These are phyloP conservation scores for Sistotremastrum niveocremeum DNA, from an alignment of 768 basidiomycete species.

Conservation along the genomic window DNA sequence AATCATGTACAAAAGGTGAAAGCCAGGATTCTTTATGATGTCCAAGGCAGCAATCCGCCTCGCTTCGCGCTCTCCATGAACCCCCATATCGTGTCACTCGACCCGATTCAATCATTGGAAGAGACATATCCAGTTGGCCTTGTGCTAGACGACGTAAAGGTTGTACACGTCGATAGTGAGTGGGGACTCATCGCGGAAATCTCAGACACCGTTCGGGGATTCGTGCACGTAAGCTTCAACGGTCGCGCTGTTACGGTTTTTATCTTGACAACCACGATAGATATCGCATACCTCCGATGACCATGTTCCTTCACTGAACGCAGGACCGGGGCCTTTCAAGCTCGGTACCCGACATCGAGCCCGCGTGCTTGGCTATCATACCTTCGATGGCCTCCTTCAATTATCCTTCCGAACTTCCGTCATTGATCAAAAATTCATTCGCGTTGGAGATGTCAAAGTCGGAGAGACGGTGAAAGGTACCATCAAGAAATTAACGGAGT, in stretches of 20 bases:
- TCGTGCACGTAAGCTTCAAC: conserved; percentile 63
- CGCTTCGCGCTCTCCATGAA: conserved; percentile 71
- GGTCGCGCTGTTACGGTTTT: conserved; percentile 1
- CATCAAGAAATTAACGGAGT: conserved; percentile 72
- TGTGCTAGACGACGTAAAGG: conserved; percentile 56
- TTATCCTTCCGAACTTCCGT: conserved; percentile 76
- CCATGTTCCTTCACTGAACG: conserved; percentile 65
- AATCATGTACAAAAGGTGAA: conserved; percentile 66
- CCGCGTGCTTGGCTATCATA: conserved; percentile 75
- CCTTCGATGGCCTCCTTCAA: conserved; percentile 78
- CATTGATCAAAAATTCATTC: conserved; percentile 75
- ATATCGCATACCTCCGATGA: conserved; percentile 92
- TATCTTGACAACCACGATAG: conserved; percentile 24
- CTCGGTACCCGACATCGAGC: conserved; percentile 67
- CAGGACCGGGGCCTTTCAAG: conserved; percentile 67
- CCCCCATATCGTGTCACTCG: conserved; percentile 54
- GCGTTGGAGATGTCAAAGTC: conserved; percentile 67
- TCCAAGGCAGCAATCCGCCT: conserved; percentile 53
- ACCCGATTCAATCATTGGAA: conserved; percentile 27
- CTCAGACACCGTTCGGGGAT: conserved; percentile 52
- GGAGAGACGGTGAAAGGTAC: conserved; percentile 82
- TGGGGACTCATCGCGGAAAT: conserved; percentile 69
- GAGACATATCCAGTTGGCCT: conserved; percentile 63
- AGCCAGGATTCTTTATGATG: conserved; percentile 72
- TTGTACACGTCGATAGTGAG: conserved; percentile 63